Conservation (phyloP, 257 asterid genomes). For the Nyctanthes arbortristis region DNA sequence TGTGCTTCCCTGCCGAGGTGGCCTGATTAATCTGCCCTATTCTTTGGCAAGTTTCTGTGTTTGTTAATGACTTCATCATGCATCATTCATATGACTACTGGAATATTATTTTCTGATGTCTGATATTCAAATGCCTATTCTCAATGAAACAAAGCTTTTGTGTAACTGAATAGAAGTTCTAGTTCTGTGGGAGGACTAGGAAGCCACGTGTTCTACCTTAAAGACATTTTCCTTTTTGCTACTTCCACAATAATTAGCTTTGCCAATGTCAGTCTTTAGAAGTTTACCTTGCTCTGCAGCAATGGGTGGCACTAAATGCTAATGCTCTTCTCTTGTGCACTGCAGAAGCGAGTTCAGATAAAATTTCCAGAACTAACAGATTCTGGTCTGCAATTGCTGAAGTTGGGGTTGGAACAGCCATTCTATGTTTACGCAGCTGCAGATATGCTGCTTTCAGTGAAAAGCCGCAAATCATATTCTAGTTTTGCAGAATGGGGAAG, state of each 20-base stretch:
- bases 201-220: background rate
- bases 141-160: background rate
- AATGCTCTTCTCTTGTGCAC: constrained; percentile 1
- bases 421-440: constrained; percentile 67
- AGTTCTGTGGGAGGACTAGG: background rate
- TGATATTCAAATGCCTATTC: constrained; percentile 6
- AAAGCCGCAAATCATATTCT: constrained; percentile 43
- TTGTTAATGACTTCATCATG: background rate
- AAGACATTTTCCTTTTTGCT: background rate
- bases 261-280: background rate
- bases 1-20: background rate
- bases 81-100: background rate
- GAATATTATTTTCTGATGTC: background rate
- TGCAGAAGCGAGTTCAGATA: constrained; percentile 62
- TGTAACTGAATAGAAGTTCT: background rate
- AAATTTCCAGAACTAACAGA: constrained; percentile 55
- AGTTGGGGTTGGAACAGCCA: constrained; percentile 34
- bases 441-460: constrained; percentile 63
- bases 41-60: background rate
- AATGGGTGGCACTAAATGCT: background rate
- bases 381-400: constrained; percentile 48
- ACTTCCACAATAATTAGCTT: background rate
- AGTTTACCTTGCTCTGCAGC: background rate
- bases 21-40: background rate
- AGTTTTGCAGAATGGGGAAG: constrained; percentile 78